phyloP scores from a whole-genome alignment of 1,139 yeast genomes.

The Magnusiomyces sp. region DNA sequence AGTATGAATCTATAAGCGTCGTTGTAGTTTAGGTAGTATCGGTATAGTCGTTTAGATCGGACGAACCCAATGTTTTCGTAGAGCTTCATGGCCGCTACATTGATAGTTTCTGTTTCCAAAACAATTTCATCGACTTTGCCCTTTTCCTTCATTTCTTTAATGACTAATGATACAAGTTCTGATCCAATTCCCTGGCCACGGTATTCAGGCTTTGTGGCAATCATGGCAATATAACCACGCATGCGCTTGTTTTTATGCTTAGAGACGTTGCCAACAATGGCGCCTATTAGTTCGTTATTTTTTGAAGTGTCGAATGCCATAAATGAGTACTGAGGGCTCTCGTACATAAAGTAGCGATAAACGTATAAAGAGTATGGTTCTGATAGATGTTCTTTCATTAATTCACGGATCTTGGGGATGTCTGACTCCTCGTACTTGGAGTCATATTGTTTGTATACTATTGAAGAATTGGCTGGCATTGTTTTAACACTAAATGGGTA shows the following conservation, averaged over 20 bases:
- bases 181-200: conserved; percentile 81
- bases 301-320: conserved; percentile 30
- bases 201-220: conserved; percentile 65
- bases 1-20: conserved; percentile 81
- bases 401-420: conserved; percentile 32
- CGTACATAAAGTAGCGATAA: conserved; percentile 57
- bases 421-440: conserved; percentile 26
- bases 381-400: conserved; percentile 53
- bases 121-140: conserved; percentile 81
- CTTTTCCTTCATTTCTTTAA: conserved; percentile 54
- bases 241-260: conserved; percentile 56
- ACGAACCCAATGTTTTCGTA: conserved; percentile 86
- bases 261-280: conserved; percentile 77
- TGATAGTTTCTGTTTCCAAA: conserved; percentile 85
- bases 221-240: conserved; percentile 94
- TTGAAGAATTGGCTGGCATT: too few species aligned
- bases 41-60: conserved; percentile 67
- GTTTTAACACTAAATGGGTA: too few species aligned
- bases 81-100: conserved; percentile 62
- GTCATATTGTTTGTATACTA: conserved; percentile 21
- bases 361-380: conserved; percentile 72
- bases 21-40: conserved; percentile 84
- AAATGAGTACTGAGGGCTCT: conserved; percentile 58
- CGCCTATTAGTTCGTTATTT: conserved; percentile 57
- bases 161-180: conserved; percentile 51